Evolutionary conservation across 495 filamentous ascomycete species (phyloP), one percentile per base, ranked within the genome.

Genomic region (Penicillium diatomitis): DNA sequence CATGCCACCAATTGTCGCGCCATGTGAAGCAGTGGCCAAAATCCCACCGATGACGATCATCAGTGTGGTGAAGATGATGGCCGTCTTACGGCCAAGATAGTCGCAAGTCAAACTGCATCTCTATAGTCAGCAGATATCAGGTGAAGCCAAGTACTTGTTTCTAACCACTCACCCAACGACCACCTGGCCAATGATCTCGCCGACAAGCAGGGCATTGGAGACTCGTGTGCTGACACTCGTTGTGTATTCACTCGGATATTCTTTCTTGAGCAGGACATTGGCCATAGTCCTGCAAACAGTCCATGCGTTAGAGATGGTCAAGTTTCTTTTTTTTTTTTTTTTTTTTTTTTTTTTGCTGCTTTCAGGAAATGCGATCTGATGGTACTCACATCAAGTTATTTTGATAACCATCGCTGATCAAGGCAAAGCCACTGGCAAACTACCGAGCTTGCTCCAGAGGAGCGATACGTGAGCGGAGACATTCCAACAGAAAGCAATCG

Each of bases 391-490:
- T 78, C n/a, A 75, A 50, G 37, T 71, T 75, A 43, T 76, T 77
- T 44, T 77, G 73, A 45, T 77, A 77, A 42, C 74, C 74, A 68
- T 77, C 74, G 11, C 71, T 75, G 47, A 78, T 72, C 12, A 77
- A 56, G 6, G 74, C 74, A 47, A 67, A 70, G n/a, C 74, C 74
- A 28, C 69, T 63, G 33, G 69, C 68, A 37, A 74, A 68, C 61
- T 70, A 46, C 4, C 37, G 6, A 31, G 9, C 4, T 32, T 30
- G 12, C 38, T 40, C 40, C 20, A 20, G 3, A 5, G n/a, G 29
- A n/a, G 3, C 28, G 6, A 10, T 42, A 30, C 9, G n/a, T 42
- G 6, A 42, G 11, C 8, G 30, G 27, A 31, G 28, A 20, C 20
- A 6, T 30, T 32, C 29, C 8, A n/a, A 5, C 6, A 32, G 9